These are phyloP conservation scores for Claviceps africana DNA, from an alignment of 2,329 filamentous ascomycete genomes.

Conservation along the genomic window DNA sequence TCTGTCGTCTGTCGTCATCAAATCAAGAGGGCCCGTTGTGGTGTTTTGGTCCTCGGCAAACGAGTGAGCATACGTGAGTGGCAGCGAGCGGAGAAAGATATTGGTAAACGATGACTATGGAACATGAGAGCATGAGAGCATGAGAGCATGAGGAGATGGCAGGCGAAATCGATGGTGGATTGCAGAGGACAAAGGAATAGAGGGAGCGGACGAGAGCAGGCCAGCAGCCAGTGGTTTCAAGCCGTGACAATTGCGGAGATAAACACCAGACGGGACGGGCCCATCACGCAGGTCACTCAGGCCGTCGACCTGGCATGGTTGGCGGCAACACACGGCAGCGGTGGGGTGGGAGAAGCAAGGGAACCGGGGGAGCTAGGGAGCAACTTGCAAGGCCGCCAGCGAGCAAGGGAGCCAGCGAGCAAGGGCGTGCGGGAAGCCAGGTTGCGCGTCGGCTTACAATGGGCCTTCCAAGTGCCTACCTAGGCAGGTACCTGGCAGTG, in stretches of 20 bases:
- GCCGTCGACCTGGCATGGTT: too few relatives aligned
- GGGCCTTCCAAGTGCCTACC: too few relatives aligned
- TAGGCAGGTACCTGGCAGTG: too few relatives aligned
- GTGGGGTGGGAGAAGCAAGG: too few relatives aligned
- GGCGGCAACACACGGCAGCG: background rate
- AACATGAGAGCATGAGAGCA: background rate
- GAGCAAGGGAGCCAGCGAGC: too few relatives aligned
- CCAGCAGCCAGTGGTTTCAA: background rate
- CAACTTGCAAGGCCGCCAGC: too few relatives aligned
- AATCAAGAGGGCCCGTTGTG: background rate
- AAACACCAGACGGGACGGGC: background rate
- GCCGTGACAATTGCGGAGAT: background rate
- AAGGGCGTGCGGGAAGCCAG: too few relatives aligned
- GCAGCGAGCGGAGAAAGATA: background rate
- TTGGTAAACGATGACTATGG: background rate
- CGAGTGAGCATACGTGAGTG: background rate
- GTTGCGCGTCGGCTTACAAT: too few relatives aligned
- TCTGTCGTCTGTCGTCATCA: constrained; percentile 1
- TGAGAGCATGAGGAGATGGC: too few relatives aligned
- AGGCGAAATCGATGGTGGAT: background rate
- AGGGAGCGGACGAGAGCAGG: background rate
- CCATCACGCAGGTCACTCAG: too few relatives aligned
- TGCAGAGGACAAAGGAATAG: background rate
- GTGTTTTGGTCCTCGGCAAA: background rate
- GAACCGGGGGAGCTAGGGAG: too few relatives aligned